Percentiles rank a stretch among this genome's conserved stretches.
Conservation (phyloP, 768 basidiomycete genomes). For the Gelatoporia subvermispora region DNA sequence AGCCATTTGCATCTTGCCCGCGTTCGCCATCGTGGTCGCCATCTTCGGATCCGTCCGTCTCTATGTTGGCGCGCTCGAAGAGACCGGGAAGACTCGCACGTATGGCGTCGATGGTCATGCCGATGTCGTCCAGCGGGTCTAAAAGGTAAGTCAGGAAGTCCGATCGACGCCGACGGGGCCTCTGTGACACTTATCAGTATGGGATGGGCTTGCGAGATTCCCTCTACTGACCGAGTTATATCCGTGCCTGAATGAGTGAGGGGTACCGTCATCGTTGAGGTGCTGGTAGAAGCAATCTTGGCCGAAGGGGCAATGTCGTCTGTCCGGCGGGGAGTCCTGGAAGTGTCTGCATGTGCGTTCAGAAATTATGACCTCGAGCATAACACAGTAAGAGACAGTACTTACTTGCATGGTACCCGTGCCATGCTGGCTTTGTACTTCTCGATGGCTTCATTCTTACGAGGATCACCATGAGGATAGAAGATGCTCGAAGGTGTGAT, state of each 20-base stretch:
- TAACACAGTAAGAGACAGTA: conserved; percentile 5
- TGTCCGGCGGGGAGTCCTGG: conserved; percentile 39
- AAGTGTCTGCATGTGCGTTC: conserved; percentile 47
- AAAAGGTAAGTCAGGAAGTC: not conserved
- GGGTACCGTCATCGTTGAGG: conserved; percentile 59
- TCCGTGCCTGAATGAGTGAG: conserved; percentile 50
- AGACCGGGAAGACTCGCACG: too few relatives aligned
- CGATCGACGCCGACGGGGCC: not conserved
- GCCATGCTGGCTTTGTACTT: conserved; percentile 73
- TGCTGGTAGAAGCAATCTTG: conserved; percentile 81
- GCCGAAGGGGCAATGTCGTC: conserved; percentile 72
- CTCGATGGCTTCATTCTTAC: conserved; percentile 46
- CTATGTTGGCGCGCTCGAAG: too few relatives aligned
- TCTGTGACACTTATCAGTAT: too few relatives aligned
- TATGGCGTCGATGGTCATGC: too few relatives aligned
- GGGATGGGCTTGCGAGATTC: too few relatives aligned
- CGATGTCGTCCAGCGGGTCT: too few relatives aligned
- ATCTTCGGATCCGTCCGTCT: too few relatives aligned
- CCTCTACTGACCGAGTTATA: conserved; percentile 8
- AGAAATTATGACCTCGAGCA: not conserved
- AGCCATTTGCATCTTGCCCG: too few relatives aligned
- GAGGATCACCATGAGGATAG: conserved; percentile 47
- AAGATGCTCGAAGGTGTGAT: conserved; percentile 72
- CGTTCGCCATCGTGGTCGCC: too few relatives aligned
- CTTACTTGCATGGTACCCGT: conserved; percentile 62